Percentiles rank a stretch among this genome's conserved stretches.
Evolutionary conservation across 1,284 basidiomycete species (phyloP).

Genomic region (Ceratobasidium sp.): DNA sequence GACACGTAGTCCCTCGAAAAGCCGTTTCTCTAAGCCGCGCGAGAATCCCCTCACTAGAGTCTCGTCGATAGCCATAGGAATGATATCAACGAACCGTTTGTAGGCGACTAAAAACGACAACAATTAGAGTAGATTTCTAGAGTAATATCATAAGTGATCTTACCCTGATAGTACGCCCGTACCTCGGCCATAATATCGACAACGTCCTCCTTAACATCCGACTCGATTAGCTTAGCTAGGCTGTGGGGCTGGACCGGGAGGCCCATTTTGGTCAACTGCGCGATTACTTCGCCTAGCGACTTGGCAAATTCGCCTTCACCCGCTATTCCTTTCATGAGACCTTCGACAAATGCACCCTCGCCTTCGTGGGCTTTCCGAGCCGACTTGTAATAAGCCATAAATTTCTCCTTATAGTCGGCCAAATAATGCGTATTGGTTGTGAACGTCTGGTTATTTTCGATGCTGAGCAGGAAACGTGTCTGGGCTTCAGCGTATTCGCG

Average conservation of each 20-base stretch:
- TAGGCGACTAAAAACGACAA: constrained; percentile 22
- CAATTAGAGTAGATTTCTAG: not conserved
- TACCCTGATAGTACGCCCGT: constrained; percentile 64
- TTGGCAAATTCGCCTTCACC: constrained; percentile 21
- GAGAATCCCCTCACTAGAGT: constrained; percentile 37
- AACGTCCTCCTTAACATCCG: constrained; percentile 64
- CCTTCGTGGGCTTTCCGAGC: constrained; percentile 13
- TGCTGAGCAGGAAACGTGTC: constrained; percentile 11
- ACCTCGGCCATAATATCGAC: constrained; percentile 67
- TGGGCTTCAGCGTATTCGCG: constrained; percentile 38
- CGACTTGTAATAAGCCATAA: constrained; percentile 31
- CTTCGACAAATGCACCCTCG: constrained; percentile 32
- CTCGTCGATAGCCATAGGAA: constrained; percentile 22
- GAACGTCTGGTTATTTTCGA: constrained; percentile 43
- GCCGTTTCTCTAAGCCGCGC: constrained; percentile 14
- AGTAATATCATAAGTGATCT: constrained; percentile 46
- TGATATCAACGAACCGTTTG: constrained; percentile 33
- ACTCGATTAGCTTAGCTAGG: constrained; percentile 59
- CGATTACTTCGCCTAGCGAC: constrained; percentile 54
- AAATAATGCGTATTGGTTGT: constrained; percentile 53
- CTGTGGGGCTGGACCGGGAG: constrained; percentile 57
- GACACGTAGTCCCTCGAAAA: constrained; percentile 34
- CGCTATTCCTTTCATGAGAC: constrained; percentile 7
- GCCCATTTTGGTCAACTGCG: constrained; percentile 57
- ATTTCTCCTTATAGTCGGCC: constrained; percentile 56